Evolutionary conservation across 768 basidiomycete species (phyloP), one percentile per base, ranked within the genome.

Genomic region (Russula brevipes): DNA sequence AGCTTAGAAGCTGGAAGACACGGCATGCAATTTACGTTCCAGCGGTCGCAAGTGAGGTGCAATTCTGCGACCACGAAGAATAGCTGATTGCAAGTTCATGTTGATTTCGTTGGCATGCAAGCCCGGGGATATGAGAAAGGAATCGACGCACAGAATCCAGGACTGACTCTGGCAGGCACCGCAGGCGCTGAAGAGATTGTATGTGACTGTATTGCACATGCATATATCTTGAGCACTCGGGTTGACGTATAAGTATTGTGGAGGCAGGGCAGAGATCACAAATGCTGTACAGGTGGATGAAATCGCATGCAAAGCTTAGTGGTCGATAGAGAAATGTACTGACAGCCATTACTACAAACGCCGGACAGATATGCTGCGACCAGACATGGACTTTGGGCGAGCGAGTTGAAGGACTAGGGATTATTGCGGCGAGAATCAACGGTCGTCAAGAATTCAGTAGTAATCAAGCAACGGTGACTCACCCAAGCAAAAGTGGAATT

Each of bases 111-210:
- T 39, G 31, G 16, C 33, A 11, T 42, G n/a, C 30, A 45, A 17
- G 3, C 38, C 2, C 33, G 14, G n/a, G 31, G 1, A 12, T 49
- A 41, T 35, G 17, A 36, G 33, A 1, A 57, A 19, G 2, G 9
- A 46, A 51, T 50, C n/a, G 9, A 66, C 66, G 53, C 50, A 68
- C 67, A 46, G 4, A 19, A 31, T 30, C 67, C 65, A 66, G 2
- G 24, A 0, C 9, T 41, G 17, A 12, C 59, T 53, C 49, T 73
- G 72, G 45, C 72, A 73, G 19, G 60, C 58, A 55, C 60, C 71
- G 56, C 72, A 73, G 4, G 71, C 72, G 39, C 65, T 66, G 36
- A 72, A 61, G 17, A 73, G 55, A 24, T 64, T 67, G 61, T 73
- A 73, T 3, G 58, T 35, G n/a, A 73, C 71, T 2, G 68, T 68